Evolutionary conservation across 345 rosid species (phyloP), one percentile per base, ranked within the genome.

Genomic region (Acer saccharum): DNA sequence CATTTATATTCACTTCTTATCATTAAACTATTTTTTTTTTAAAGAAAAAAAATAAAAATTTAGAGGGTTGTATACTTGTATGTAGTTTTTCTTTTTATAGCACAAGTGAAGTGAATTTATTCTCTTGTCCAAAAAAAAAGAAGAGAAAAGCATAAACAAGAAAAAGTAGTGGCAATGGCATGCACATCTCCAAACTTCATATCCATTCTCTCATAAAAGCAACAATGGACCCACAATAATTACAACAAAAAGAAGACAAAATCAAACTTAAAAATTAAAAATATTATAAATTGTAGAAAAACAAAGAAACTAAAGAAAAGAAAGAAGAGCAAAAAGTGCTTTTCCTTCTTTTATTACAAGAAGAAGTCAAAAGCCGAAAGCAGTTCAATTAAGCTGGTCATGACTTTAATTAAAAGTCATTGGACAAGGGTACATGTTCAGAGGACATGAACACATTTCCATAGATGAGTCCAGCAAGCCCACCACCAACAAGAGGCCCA

Each of bases 401-500:
- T 35, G 43, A 67, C n/a, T 14, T 35, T 4, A 4, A 35, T 35
- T 35, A 92, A 79, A 71, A 88, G 39, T 90, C 94, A 68, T 32
- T 79, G 57, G 86, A 48, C 58, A 92, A 77, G 3, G 97, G 91
- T 6, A 72, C 80, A 78, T 95, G 94, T 48, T 87, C 93, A 4
- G 84, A 72, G 7, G 67, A 43, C 81, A 93, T 90, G 85, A 84
- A 92, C 74, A 93, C 83, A 79, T 92, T 88, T 41, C 88, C 90
- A 75, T 94, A 92, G 81, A 93, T 52, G 25, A 93, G 86, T 4
- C 97, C 95, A 16, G 98, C 97, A 14, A 93, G 84, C 6, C 97
- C 98, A 68, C 97, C 98, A 0, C 98, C 98, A 20, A 92, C 2
- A 11, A 94, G 93, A 25, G 97, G 96, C 7, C 97, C 97, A 21